These are phyloP conservation scores for Eremochloa ophiuroides DNA, from an alignment of 176 grass and related monocot genomes.

Conservation along the genomic window DNA sequence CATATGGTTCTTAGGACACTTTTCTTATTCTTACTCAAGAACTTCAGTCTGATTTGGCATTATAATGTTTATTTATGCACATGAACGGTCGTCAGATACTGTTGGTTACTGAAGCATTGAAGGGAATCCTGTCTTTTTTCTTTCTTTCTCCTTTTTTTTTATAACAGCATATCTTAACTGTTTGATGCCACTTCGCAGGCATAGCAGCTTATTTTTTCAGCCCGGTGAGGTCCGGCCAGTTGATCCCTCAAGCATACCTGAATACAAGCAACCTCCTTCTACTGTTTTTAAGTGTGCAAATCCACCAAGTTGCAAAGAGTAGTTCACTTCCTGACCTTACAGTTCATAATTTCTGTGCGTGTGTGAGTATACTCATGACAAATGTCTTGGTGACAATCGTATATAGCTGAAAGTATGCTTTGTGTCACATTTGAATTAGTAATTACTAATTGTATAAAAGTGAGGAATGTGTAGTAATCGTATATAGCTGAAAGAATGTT, in stretches of 20 bases:
- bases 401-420: not conserved
- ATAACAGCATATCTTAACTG: not conserved
- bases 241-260: slow-evolving; percentile 85
- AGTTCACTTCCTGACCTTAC: not conserved
- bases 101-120: not conserved
- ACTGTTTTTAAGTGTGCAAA: slow-evolving; percentile 81
- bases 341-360: slow-evolving; percentile 9
- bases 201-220: slow-evolving; percentile 68
- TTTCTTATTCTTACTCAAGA: not conserved
- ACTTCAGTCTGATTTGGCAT: not conserved
- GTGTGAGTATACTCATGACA: not conserved
- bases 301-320: slow-evolving; percentile 78
- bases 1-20: not conserved
- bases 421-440: too few species aligned
- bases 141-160: too few species aligned
- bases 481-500: not conserved
- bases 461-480: too few species aligned
- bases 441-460: too few species aligned
- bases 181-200: slow-evolving; percentile 47
- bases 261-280: slow-evolving; percentile 87
- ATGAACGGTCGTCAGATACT: not conserved
- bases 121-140: too few species aligned
- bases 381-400: not conserved
- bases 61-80: not conserved
- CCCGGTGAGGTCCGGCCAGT: slow-evolving; percentile 70